Conservation (phyloP, 371 early-diverging fungal genomes). For the Blastocladiella emersonii region DNA sequence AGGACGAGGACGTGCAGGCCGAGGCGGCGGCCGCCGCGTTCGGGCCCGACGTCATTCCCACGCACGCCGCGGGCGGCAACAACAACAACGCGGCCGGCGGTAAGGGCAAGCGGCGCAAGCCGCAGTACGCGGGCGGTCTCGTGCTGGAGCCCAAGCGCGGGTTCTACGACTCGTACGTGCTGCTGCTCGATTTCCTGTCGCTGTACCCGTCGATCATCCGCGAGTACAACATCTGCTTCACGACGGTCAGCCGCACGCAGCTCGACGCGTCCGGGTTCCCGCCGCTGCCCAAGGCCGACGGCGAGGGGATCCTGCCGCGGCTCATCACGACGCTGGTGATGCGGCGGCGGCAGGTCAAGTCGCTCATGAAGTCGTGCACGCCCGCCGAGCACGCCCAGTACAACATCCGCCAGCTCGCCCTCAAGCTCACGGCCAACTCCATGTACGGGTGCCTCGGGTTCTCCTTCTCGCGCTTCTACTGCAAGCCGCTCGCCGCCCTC, state of each 20-base stretch:
- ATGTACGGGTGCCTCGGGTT: conserved; percentile 99
- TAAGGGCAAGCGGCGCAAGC: conserved; percentile 52
- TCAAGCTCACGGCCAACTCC: conserved; percentile 98
- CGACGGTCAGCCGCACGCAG: conserved; percentile 66
- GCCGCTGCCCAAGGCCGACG: conserved; percentile 51
- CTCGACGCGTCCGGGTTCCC: conserved; percentile 25
- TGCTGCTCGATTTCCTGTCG: conserved; percentile 98
- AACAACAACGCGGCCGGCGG: conserved; percentile 1
- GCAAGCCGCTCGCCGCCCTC: conserved; percentile 94
- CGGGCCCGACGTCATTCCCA: background rate
- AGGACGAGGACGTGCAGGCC: conserved; percentile 36
- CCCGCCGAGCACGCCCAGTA: conserved; percentile 50
- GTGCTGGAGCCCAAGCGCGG: conserved; percentile 98
- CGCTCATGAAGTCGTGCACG: conserved; percentile 61
- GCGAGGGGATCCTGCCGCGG: conserved; percentile 79
- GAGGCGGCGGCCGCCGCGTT: conserved; percentile 7
- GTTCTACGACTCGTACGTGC: conserved; percentile 89
- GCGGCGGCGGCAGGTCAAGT: conserved; percentile 83
- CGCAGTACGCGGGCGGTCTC: conserved; percentile 95
- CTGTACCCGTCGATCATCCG: conserved; percentile 99
- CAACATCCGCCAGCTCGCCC: conserved; percentile 91
- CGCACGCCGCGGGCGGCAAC: background rate
- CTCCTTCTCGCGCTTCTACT: conserved; percentile 90
- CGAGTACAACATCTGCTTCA: conserved; percentile 99
- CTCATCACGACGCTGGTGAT: conserved; percentile 82